A percentile compares a stretch with the other conserved stretches of the same genome.
Conservation (phyloP, 768 basidiomycete species). For the Suillus variegatus region DNA sequence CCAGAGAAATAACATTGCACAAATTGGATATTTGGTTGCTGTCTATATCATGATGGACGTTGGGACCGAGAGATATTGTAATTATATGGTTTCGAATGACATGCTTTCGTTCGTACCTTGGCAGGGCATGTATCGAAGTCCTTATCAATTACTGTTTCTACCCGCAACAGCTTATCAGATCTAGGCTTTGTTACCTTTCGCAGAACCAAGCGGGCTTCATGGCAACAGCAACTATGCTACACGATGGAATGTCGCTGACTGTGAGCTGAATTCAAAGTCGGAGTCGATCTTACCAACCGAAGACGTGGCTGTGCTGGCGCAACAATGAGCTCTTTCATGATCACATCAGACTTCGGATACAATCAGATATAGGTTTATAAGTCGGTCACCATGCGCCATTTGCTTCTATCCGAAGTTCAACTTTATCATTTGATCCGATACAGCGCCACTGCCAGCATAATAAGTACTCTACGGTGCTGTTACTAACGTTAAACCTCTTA, state of each 20-base stretch:
- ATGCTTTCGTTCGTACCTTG: neutral
- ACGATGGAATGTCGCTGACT: neutral
- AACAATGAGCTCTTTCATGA: neutral
- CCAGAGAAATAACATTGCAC: neutral
- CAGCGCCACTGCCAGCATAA: constrained; percentile 2
- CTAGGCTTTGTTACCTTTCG: no score
- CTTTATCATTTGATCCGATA: neutral
- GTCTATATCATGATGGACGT: neutral
- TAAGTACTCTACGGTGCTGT: neutral
- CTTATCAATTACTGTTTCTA: neutral
- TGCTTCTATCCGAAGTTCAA: neutral
- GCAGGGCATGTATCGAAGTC: no score
- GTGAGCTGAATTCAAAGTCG: neutral
- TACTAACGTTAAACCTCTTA: neutral
- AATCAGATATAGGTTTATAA: neutral
- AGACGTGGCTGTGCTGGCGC: neutral
- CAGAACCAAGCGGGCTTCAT: no score
- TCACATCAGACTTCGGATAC: neutral
- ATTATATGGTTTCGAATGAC: neutral
- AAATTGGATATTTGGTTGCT: neutral
- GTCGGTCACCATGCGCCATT: neutral
- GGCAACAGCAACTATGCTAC: neutral
- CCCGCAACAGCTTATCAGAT: neutral
- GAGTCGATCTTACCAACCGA: neutral
- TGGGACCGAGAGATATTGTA: neutral